phyloP scores from a whole-genome alignment of 2,329 filamentous ascomycete species.

The Aspergillus puulaauensis region DNA sequence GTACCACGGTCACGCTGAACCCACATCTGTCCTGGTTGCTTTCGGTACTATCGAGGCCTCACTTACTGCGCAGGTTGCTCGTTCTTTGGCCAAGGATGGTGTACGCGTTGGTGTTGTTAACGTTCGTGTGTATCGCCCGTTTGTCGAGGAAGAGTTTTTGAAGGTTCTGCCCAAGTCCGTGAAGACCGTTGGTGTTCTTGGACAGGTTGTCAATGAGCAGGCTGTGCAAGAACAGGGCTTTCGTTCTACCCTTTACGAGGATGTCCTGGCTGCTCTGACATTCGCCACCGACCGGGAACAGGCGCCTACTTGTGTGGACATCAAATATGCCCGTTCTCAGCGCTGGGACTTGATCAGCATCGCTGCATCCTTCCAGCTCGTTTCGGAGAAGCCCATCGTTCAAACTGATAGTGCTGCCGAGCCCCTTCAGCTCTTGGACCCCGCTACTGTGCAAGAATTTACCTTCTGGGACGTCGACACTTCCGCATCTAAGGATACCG shows the following conservation, averaged over 20 bases:
- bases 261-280: slow-evolving; percentile 80
- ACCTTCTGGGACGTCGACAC: slow-evolving; percentile 90
- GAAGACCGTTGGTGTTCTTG: slow-evolving; percentile 77
- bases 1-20: slow-evolving; percentile 78
- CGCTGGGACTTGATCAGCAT: slow-evolving; percentile 57
- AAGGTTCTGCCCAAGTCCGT: slow-evolving; percentile 73
- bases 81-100: slow-evolving; percentile 68
- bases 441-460: slow-evolving; percentile 70
- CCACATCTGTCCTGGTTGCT: slow-evolving; percentile 82
- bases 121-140: slow-evolving; percentile 91
- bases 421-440: slow-evolving; percentile 55
- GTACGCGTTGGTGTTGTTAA: slow-evolving; percentile 83
- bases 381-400: slow-evolving; percentile 43
- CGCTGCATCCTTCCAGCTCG: slow-evolving; percentile 46
- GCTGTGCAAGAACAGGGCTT: slow-evolving; percentile 72
- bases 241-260: slow-evolving; percentile 86
- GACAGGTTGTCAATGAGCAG: slow-evolving; percentile 75
- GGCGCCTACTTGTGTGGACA: slow-evolving; percentile 68
- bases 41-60: slow-evolving; percentile 92
- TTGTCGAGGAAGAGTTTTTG: slow-evolving; percentile 92
- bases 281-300: slow-evolving; percentile 70
- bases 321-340: slow-evolving; percentile 82
- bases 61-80: slow-evolving; percentile 76
- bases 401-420: slow-evolving; percentile 38
- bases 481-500: slow-evolving; percentile 65